A percentile compares a stretch with the other conserved stretches of the same genome.
phyloP scores from a whole-genome alignment of 2,329 filamentous ascomycete species.

The Apiospora marii region DNA sequence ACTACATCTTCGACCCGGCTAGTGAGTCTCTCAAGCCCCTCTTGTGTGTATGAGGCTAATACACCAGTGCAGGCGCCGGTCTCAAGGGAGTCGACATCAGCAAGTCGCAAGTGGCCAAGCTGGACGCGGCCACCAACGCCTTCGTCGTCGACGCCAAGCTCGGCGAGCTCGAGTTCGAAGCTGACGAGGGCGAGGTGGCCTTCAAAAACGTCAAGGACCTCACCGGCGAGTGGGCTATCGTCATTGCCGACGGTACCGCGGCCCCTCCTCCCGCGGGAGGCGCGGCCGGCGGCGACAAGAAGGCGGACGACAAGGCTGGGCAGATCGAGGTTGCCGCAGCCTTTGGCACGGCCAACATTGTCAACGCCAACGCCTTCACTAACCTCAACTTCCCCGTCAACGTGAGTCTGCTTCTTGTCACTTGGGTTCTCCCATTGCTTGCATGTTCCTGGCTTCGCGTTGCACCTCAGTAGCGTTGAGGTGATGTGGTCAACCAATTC shows the following conservation, averaged over 20 bases:
- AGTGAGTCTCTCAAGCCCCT: slow-evolving; percentile 36
- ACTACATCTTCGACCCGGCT: slow-evolving; percentile 47
- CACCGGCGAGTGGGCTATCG: slow-evolving; percentile 34
- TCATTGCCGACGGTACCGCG: slow-evolving; percentile 6
- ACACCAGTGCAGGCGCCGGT: neutral
- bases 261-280: neutral
- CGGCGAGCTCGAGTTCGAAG: slow-evolving; percentile 52
- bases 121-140: slow-evolving; percentile 44
- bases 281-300: slow-evolving; percentile 7
- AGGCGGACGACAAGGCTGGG: slow-evolving; percentile 24
- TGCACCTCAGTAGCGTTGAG: neutral
- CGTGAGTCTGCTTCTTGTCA: slow-evolving; percentile 20
- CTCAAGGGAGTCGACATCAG: slow-evolving; percentile 46
- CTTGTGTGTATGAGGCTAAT: neutral
- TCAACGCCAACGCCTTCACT: slow-evolving; percentile 26
- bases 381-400: slow-evolving; percentile 27
- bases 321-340: slow-evolving; percentile 24
- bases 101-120: slow-evolving; percentile 45
- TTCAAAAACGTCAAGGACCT: slow-evolving; percentile 31
- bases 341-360: slow-evolving; percentile 26
- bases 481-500: neutral
- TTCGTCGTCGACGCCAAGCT: slow-evolving; percentile 47
- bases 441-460: neutral
- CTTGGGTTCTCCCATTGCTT: neutral
- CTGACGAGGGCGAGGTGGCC: slow-evolving; percentile 48